These are phyloP conservation scores for Penicillium sp. DNA, from an alignment of 2,329 filamentous ascomycete genomes.

Conservation along the genomic window DNA sequence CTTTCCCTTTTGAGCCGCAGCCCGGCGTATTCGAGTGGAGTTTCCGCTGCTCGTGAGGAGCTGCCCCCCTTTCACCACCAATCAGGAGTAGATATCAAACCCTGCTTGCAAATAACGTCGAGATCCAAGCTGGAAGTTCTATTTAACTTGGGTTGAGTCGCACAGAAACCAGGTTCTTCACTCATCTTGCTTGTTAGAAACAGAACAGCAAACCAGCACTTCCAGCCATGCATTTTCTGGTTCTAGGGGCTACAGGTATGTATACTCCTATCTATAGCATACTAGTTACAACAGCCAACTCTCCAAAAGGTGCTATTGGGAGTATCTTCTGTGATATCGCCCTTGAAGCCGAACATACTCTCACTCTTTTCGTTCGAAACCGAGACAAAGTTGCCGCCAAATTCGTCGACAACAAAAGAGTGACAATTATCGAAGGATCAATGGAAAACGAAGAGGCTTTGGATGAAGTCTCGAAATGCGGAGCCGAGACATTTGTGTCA, in stretches of 20 bases:
- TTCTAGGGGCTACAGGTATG: neutral
- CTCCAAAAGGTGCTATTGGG: neutral
- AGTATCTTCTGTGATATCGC: neutral
- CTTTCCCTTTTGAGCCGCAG: neutral
- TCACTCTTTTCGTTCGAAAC: constrained; percentile 14
- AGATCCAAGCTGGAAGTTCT: neutral
- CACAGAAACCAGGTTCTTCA: neutral
- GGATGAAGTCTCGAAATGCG: neutral
- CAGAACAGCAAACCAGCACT: neutral
- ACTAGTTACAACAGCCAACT: neutral
- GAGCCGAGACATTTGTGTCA: constrained; percentile 10
- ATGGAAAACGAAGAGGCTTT: constrained; percentile 7
- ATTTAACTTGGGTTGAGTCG: neutral
- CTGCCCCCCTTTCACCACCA: neutral
- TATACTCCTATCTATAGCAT: neutral
- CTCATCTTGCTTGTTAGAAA: neutral
- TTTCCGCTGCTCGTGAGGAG: neutral
- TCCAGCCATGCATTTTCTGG: neutral
- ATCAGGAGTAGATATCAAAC: neutral
- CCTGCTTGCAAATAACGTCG: too few species aligned
- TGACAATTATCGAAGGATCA: constrained; percentile 9
- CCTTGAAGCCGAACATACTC: constrained; percentile 8
- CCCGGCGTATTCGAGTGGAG: neutral
- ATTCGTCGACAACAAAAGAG: constrained; percentile 1
- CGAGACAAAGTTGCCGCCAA: constrained; percentile 1